Base-by-base conservation (phyloP, 495 filamentous ascomycete species). In the Cetradonia linearis region DNA sequence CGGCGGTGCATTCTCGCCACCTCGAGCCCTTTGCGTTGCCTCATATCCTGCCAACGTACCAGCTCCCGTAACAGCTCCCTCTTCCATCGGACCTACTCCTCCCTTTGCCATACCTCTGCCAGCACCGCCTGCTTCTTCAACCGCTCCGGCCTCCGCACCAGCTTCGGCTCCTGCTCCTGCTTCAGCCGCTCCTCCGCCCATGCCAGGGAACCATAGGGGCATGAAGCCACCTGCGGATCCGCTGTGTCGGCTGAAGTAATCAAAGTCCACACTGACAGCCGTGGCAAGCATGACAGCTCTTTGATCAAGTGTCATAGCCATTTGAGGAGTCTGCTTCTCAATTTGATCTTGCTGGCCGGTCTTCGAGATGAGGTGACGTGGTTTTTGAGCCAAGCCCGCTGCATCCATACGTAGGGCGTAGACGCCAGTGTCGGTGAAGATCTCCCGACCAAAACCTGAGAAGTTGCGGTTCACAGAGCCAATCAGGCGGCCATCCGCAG, bases 401-500 rank as follows among this genome's bases (percentile, higher is more conserved):
- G 82, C 79, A 64, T 88, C 85, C 83, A 88, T 87, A 6, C 83
- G 74, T 34, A 87, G 66, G 5, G 81, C 83, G 67, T 88, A 88
- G 4, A 87, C 82, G 49, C 85, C 85, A 0, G 82, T 86, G 56
- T 87, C 85, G 0, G 85, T 88, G 69, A 87, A 86, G 40, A 88
- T 71, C 61, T 88, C 85, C 1, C 84, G 75, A n/a, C 79, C 83
- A 67, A 86, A 86, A 1, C 84, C 84, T 34, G 70, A 74, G 68
- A 86, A 88, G 62, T 87, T 80, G 54, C 84, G 79, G 63, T 86
- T 87, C 5, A 88, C 83, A 6, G 77, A 81, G 47, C 84, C 83
- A 47, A 87, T 77, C 13, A 79, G 63, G 8, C 66, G 66, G 30
- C 70, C 67, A 18, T 78, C 68, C 2, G 74, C 76, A 6, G 78